Percentiles rank a stretch among this genome's conserved stretches.
These are phyloP conservation scores for Pestalotiopsis sp. DNA, from an alignment of 2,329 filamentous ascomycete species.

Conservation along the genomic window DNA sequence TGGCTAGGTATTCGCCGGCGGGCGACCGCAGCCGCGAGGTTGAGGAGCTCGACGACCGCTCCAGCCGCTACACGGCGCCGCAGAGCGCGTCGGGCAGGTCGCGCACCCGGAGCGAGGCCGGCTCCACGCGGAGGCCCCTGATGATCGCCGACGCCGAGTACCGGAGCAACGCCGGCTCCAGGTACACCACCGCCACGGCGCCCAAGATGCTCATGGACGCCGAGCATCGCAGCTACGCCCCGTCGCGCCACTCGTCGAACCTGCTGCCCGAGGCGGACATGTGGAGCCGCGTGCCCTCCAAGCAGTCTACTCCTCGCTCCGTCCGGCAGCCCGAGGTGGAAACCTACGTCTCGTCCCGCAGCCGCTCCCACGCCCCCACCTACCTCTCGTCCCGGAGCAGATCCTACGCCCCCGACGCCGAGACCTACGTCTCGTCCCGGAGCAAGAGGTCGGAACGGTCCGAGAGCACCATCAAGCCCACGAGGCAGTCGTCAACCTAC, in stretches of 20 bases:
- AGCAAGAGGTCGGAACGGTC: slow-evolving; percentile 24
- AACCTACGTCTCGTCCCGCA: slow-evolving; percentile 12
- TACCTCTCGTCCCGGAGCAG: slow-evolving; percentile 11
- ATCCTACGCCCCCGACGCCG: slow-evolving; percentile 35
- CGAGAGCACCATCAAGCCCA: slow-evolving; percentile 32
- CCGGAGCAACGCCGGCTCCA: slow-evolving; percentile 40
- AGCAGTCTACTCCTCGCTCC: slow-evolving; percentile 9
- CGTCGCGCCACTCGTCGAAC: slow-evolving; percentile 20
- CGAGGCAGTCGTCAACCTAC: neutral
- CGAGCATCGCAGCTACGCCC: slow-evolving; percentile 28
- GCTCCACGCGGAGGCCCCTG: slow-evolving; percentile 35
- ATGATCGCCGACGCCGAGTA: slow-evolving; percentile 42
- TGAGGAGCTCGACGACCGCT: slow-evolving; percentile 40
- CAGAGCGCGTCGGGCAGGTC: slow-evolving; percentile 31
- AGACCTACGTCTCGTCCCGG: slow-evolving; percentile 45
- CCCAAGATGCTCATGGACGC: slow-evolving; percentile 27
- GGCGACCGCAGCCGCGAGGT: slow-evolving; percentile 28
- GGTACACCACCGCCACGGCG: slow-evolving; percentile 24
- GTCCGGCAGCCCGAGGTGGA: slow-evolving; percentile 11
- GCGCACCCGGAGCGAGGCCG: slow-evolving; percentile 43
- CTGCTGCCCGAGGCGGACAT: slow-evolving; percentile 9
- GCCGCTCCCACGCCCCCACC: slow-evolving; percentile 23
- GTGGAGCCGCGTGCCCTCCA: slow-evolving; percentile 11
- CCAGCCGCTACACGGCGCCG: slow-evolving; percentile 40
- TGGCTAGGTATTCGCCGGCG: slow-evolving; percentile 35